Evolutionary conservation across 805 yeast species (phyloP), one percentile per base, ranked within the genome.

Genomic region (Candida hispaniensis): DNA sequence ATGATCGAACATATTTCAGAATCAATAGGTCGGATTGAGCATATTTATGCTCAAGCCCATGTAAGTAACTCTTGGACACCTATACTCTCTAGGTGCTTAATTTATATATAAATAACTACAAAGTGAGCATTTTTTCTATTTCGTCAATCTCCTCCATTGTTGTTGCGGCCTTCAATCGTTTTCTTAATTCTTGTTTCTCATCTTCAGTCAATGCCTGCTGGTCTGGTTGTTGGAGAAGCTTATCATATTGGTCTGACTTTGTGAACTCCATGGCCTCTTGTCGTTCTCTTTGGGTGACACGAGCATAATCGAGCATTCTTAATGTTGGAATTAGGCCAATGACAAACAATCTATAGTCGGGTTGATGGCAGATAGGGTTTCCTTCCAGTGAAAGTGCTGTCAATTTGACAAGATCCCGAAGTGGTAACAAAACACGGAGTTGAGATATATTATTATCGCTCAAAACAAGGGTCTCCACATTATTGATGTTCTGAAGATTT

Each of bases 101-200:
- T n/a, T n/a, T n/a, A n/a, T n/a, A n/a, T n/a, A n/a, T n/a, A n/a
- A n/a, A n/a, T 7, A 18, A 7, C 28, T 32, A 32, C 8, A 19
- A 24, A 38, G 56, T 55, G 27, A 79, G 56, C 13, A 70, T 61
- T 16, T 56, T 59, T 51, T 82, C 93, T 14, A 85, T 68, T 33
- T 71, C 59, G 40, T 75, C 79, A 5, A 85, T 79, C 43, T 86
- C 95, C 5, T 69, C 79, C 39, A 86, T 51, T 34, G 75, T 72
- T 4, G 73, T 65, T 1, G 95, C 93, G 18, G 57, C 60, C 34
- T 65, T 63, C 39, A 86, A 59, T 43, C 71, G 66, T 25, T 60
- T 50, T 42, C 74, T 63, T 30, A 86, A 55, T 28, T 58, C 55
- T 9, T 55, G 53, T 39, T 63, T 67, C 22, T 76, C 83, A 20